phyloP scores from a whole-genome alignment of 805 yeast species.

The Candida awuae region DNA sequence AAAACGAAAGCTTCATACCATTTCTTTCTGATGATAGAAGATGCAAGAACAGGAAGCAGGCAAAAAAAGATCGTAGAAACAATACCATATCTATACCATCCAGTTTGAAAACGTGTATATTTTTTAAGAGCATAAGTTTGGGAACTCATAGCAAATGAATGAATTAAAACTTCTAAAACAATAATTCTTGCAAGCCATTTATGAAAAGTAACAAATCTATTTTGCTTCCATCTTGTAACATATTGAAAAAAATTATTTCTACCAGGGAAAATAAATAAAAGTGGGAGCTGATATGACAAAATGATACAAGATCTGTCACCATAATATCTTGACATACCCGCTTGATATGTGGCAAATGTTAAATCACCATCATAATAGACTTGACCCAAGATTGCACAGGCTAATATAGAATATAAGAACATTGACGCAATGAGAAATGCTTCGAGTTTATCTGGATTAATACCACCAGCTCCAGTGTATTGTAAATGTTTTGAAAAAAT shows the following conservation, averaged over 20 bases:
- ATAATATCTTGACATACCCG: slow-evolving; percentile 28
- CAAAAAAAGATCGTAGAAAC: slow-evolving; percentile 31
- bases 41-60: slow-evolving; percentile 2
- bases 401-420: slow-evolving; percentile 22
- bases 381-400: slow-evolving; percentile 19
- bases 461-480: slow-evolving; percentile 14
- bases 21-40: slow-evolving; percentile 39
- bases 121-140: slow-evolving; percentile 19
- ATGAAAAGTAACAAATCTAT: slow-evolving; percentile 51
- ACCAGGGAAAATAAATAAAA: slow-evolving; percentile 50
- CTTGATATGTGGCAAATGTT: slow-evolving; percentile 14
- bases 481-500: slow-evolving; percentile 21
- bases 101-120: slow-evolving; percentile 21
- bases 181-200: slow-evolving; percentile 46
- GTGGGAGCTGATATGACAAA: slow-evolving; percentile 40
- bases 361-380: slow-evolving; percentile 18
- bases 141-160: slow-evolving; percentile 28
- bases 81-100: slow-evolving; percentile 27
- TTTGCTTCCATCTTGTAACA: slow-evolving; percentile 49
- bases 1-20: slow-evolving; percentile 55
- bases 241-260: slow-evolving; percentile 55
- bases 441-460: slow-evolving; percentile 50
- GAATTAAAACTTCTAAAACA: slow-evolving; percentile 37
- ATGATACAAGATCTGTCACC: slow-evolving; percentile 50
- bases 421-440: slow-evolving; percentile 34